These are phyloP conservation scores for Sanghuangporus baumii DNA, from an alignment of 1,284 basidiomycete genomes.

Conservation along the genomic window DNA sequence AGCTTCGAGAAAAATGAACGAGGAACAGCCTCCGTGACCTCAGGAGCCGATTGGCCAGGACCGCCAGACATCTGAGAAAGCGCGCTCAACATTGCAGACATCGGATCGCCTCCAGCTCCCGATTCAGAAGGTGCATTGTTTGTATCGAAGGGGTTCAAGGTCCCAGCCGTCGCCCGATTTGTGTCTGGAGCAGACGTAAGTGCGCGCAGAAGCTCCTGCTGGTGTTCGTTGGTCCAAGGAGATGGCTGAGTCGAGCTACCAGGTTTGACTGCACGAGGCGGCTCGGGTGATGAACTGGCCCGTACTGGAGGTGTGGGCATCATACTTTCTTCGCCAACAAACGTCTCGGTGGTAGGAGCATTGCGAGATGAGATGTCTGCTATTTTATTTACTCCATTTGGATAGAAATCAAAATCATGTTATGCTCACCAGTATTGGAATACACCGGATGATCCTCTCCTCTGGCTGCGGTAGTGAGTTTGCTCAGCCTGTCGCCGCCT, in stretches of 20 bases:
- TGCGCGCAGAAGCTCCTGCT: conserved; percentile 57
- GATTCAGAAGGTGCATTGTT: neutral
- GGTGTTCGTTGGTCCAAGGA: conserved; percentile 60
- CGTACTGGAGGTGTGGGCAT: conserved; percentile 40
- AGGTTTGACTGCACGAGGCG: conserved; percentile 23
- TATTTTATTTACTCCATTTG: neutral
- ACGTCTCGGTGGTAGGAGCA: conserved; percentile 35
- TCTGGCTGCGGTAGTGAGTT: conserved; percentile 66
- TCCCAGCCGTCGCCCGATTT: conserved; percentile 21
- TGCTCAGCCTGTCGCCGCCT: conserved; percentile 65
- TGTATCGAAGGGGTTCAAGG: neutral
- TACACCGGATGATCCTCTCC: conserved; percentile 65
- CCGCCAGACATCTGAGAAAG: conserved; percentile 13
- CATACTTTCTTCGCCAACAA: conserved; percentile 56
- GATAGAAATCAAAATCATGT: neutral
- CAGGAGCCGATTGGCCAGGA: conserved; percentile 9
- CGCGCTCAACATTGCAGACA: conserved; percentile 19
- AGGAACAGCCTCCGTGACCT: conserved; percentile 19
- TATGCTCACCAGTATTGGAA: conserved; percentile 43
- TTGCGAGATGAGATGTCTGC: conserved; percentile 2
- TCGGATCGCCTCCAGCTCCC: conserved; percentile 14
- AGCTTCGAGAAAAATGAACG: conserved; percentile 50
- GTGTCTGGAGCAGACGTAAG: conserved; percentile 37
- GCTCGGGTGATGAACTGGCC: conserved; percentile 25
- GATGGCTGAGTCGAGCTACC: neutral